These are phyloP conservation scores for Fusarium nelsonii DNA, from an alignment of 2,329 filamentous ascomycete genomes.

Conservation along the genomic window DNA sequence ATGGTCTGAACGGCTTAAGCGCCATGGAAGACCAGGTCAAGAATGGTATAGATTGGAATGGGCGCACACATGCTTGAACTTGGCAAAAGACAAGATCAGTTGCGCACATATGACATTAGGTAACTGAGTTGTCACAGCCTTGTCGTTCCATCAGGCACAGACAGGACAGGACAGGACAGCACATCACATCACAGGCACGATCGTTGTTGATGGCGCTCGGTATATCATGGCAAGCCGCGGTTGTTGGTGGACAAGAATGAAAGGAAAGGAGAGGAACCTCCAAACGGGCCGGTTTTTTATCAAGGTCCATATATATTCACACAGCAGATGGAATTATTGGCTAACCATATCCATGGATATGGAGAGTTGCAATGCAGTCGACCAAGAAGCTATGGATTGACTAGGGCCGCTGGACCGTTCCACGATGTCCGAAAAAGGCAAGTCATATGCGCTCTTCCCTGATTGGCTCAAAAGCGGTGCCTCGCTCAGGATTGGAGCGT, in stretches of 20 bases:
- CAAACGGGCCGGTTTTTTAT: slow-evolving; percentile 38
- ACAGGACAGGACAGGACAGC: neutral
- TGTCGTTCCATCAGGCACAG: slow-evolving; percentile 9
- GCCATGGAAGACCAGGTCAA: slow-evolving; percentile 16
- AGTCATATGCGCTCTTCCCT: slow-evolving; percentile 19
- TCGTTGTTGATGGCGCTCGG: slow-evolving; percentile 29
- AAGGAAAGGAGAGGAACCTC: slow-evolving; percentile 16
- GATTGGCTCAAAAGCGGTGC: slow-evolving; percentile 24
- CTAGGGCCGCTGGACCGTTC: slow-evolving; percentile 15
- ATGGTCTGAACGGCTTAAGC: slow-evolving; percentile 9
- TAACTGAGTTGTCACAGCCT: slow-evolving; percentile 18
- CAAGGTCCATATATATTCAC: slow-evolving; percentile 34
- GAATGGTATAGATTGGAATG: slow-evolving; percentile 25
- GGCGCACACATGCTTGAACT: slow-evolving; percentile 28
- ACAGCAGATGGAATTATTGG: slow-evolving; percentile 4
- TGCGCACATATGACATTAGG: slow-evolving; percentile 22
- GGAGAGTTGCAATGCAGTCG: slow-evolving; percentile 17
- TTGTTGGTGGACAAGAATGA: slow-evolving; percentile 27
- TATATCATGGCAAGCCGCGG: slow-evolving; percentile 43
- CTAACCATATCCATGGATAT: slow-evolving; percentile 18
- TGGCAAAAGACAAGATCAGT: slow-evolving; percentile 29
- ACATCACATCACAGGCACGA: slow-evolving; percentile 10
- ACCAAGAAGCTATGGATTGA: slow-evolving; percentile 10
- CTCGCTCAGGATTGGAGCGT: slow-evolving; percentile 29
- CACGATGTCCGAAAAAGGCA: slow-evolving; percentile 29